Conservation (phyloP, 306 rosid genomes). For the Sphenostylis stenocarpa region DNA sequence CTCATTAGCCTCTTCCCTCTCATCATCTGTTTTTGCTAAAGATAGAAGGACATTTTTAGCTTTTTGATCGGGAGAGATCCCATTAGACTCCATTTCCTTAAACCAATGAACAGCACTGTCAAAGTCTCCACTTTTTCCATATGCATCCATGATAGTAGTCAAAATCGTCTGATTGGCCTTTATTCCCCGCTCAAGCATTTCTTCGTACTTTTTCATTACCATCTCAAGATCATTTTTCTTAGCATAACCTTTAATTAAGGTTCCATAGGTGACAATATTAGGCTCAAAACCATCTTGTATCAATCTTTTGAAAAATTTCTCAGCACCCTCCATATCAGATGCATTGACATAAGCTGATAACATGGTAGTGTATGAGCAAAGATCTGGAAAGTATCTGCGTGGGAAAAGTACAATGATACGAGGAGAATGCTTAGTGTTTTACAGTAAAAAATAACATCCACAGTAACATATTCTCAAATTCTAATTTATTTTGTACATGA, state of each 20-base stretch:
- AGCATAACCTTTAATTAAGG: conserved; percentile 86
- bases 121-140: conserved; percentile 78
- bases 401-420: conserved; percentile 12
- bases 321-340: conserved; percentile 89
- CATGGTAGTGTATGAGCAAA: conserved; percentile 91
- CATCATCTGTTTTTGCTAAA: conserved; percentile 65
- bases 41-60: conserved; percentile 82
- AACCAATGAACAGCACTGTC: conserved; percentile 82
- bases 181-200: conserved; percentile 64
- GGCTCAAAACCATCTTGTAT: conserved; percentile 79
- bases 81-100: conserved; percentile 74
- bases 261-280: conserved; percentile 77
- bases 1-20: conserved; percentile 59
- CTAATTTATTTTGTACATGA: neutral
- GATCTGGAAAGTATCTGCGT: conserved; percentile 75
- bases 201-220: conserved; percentile 70
- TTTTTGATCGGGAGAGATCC: conserved; percentile 75
- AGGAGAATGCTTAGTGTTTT: conserved; percentile 17
- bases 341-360: conserved; percentile 89
- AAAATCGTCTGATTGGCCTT: conserved; percentile 67
- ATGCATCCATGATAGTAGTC: conserved; percentile 87
- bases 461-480: neutral
- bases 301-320: conserved; percentile 71
- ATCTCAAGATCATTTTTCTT: conserved; percentile 61
- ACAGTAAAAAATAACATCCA: neutral